Evolutionary conservation across 306 rosid species (phyloP).

Genomic region (Inga oerstediana): DNA sequence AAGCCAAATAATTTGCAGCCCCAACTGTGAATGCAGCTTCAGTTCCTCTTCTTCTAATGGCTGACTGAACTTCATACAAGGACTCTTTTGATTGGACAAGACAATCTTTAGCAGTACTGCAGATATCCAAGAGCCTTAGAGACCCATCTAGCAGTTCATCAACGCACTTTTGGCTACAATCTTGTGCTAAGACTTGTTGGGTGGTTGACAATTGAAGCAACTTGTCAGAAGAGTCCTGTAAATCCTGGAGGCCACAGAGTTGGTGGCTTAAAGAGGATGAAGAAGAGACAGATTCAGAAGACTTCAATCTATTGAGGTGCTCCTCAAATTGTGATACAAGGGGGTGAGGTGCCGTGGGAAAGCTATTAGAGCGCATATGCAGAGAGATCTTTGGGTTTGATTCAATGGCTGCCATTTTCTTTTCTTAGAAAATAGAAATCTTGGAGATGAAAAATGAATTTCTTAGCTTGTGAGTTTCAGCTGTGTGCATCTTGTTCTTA

Average conservation of each 20-base stretch:
- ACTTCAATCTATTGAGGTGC: slow-evolving; percentile 30
- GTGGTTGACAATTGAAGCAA: slow-evolving; percentile 32
- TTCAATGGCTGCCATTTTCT: slow-evolving; percentile 37
- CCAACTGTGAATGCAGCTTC: slow-evolving; percentile 7
- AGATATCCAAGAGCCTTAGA: slow-evolving; percentile 34
- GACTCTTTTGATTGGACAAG: slow-evolving; percentile 29
- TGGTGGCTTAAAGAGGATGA: slow-evolving; percentile 24
- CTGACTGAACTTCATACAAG: slow-evolving; percentile 22
- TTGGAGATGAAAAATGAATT: slow-evolving; percentile 24
- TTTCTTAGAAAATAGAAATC: not conserved
- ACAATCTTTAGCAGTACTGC: slow-evolving; percentile 20
- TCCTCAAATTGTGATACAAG: slow-evolving; percentile 40
- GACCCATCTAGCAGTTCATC: slow-evolving; percentile 37
- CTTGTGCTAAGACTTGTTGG: slow-evolving; percentile 32
- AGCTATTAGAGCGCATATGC: slow-evolving; percentile 45
- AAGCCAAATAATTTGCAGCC: slow-evolving; percentile 30
- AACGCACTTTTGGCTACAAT: slow-evolving; percentile 4
- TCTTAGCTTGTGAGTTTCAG: slow-evolving; percentile 20
- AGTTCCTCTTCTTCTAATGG: slow-evolving; percentile 13
- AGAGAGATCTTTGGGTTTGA: slow-evolving; percentile 33
- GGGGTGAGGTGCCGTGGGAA: slow-evolving; percentile 41
- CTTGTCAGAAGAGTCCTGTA: slow-evolving; percentile 28
- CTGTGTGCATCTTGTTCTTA: slow-evolving; percentile 30
- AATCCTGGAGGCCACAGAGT: slow-evolving; percentile 25
- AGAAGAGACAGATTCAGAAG: slow-evolving; percentile 34